Percentiles rank a stretch among this genome's conserved stretches.
These are phyloP conservation scores for Fusarium xyrophilum DNA, from an alignment of 2,329 filamentous ascomycete genomes.

Conservation along the genomic window DNA sequence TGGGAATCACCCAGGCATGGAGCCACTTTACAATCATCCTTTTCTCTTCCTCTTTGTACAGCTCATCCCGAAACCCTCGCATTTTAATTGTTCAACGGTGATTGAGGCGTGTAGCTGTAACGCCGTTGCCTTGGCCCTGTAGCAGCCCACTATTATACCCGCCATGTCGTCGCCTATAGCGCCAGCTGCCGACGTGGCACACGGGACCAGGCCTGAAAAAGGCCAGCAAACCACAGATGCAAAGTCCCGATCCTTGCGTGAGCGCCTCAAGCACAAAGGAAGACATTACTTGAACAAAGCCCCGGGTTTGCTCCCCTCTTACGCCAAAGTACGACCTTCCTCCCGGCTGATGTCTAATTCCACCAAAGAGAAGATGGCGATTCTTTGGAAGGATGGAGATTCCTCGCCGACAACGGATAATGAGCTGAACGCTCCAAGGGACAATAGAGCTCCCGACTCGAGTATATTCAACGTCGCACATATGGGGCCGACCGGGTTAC, in stretches of 20 bases:
- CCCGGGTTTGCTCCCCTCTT: not conserved
- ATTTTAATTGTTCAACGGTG: not conserved
- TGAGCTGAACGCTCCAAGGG: not conserved
- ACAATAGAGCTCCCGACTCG: not conserved
- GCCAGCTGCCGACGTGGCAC: not conserved
- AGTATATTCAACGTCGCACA: not conserved
- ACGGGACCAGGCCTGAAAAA: not conserved
- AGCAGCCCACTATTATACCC: not conserved
- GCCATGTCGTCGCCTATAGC: not conserved
- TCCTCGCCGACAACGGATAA: not conserved
- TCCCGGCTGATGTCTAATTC: not conserved
- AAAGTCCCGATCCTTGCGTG: slow-evolving; percentile 3
- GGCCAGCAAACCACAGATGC: not conserved
- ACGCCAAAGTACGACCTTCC: not conserved
- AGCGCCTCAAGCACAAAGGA: slow-evolving; percentile 11
- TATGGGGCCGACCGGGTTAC: not conserved
- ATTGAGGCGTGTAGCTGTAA: not conserved
- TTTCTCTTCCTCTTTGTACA: not conserved
- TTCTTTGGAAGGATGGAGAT: not conserved
- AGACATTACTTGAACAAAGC: slow-evolving; percentile 1
- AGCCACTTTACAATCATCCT: not conserved
- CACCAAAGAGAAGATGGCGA: slow-evolving; percentile 4
- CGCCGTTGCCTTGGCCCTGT: not conserved
- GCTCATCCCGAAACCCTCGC: not conserved
- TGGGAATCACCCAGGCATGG: not conserved